A percentile compares a stretch with the other conserved stretches of the same genome.
These are phyloP conservation scores for Drechslera avenae DNA, from an alignment of 2,329 filamentous ascomycete genomes.

Conservation along the genomic window DNA sequence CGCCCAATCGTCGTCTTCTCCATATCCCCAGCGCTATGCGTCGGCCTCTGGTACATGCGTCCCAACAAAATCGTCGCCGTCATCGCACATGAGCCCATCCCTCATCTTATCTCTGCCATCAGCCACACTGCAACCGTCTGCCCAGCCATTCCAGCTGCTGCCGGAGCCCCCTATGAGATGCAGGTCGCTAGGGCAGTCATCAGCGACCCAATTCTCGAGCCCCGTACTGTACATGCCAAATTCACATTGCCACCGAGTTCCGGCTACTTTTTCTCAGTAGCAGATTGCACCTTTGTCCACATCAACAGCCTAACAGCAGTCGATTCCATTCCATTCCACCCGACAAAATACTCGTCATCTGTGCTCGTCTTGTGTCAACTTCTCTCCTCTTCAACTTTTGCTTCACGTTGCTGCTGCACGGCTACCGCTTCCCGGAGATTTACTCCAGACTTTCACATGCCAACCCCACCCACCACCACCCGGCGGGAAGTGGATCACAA, in stretches of 20 bases:
- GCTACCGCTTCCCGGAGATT: neutral
- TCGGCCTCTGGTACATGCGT: neutral
- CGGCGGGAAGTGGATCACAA: slow-evolving; percentile 15
- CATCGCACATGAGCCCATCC: neutral
- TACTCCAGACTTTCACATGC: slow-evolving; percentile 34
- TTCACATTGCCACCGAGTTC: no score
- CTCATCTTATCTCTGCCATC: slow-evolving; percentile 1
- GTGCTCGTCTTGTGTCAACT: no score
- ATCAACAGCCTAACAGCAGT: no score
- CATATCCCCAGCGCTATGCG: neutral
- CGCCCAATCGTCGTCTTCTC: neutral
- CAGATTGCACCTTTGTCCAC: neutral
- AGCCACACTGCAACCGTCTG: neutral
- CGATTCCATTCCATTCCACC: no score
- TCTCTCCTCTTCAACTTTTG: no score
- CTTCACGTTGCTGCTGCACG: no score
- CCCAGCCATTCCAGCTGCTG: neutral
- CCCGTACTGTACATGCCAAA: no score
- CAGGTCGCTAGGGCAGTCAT: neutral
- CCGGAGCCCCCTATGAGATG: neutral
- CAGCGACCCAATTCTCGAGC: no score
- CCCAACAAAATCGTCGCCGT: slow-evolving; percentile 1
- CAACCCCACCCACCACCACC: slow-evolving; percentile 12
- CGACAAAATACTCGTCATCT: no score
- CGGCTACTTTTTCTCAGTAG: neutral